Conservation (phyloP, 140 eudicot genomes). For the Stevia rebaudiana region DNA sequence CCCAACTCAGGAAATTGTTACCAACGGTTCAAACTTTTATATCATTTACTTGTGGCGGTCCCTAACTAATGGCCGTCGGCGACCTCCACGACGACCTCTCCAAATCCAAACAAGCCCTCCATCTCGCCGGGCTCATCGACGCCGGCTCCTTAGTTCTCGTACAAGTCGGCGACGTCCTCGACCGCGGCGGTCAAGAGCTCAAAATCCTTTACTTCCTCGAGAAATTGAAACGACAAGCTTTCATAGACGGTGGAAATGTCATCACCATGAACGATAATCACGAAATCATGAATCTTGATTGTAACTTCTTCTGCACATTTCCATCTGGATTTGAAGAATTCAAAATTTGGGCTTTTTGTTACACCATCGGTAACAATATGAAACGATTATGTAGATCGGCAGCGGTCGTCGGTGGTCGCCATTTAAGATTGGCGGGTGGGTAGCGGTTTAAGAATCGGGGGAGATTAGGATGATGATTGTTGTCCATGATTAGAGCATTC, state of each 20-base stretch:
- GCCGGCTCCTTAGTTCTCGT: conserved; percentile 59
- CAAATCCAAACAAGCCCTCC: conserved; percentile 59
- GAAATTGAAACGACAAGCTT: conserved; percentile 54
- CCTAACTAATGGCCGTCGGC: conserved; percentile 66
- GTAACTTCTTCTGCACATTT: conserved; percentile 42
- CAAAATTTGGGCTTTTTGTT: too few species aligned
- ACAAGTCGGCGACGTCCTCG: conserved; percentile 84
- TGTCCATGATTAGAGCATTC: too few species aligned
- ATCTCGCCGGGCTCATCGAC: conserved; percentile 61
- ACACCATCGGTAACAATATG: conserved; percentile 36
- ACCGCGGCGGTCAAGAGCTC: conserved; percentile 68
- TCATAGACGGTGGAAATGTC: conserved; percentile 40
- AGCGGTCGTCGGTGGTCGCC: too few species aligned
- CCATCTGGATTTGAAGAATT: conserved; percentile 22
- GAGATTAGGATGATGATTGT: too few species aligned
- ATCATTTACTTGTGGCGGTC: too few species aligned
- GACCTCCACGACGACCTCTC: conserved; percentile 75
- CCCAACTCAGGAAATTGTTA: too few species aligned
- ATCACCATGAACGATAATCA: conserved; percentile 85
- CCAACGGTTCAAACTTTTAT: too few species aligned
- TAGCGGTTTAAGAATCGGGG: too few species aligned
- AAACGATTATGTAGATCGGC: conserved; percentile 60
- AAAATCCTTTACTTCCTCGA: conserved; percentile 63
- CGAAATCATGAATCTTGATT: conserved; percentile 68
- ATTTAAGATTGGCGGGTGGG: too few species aligned